Base-by-base conservation (phyloP, 768 basidiomycete species). In the Mycena chlorophos region DNA sequence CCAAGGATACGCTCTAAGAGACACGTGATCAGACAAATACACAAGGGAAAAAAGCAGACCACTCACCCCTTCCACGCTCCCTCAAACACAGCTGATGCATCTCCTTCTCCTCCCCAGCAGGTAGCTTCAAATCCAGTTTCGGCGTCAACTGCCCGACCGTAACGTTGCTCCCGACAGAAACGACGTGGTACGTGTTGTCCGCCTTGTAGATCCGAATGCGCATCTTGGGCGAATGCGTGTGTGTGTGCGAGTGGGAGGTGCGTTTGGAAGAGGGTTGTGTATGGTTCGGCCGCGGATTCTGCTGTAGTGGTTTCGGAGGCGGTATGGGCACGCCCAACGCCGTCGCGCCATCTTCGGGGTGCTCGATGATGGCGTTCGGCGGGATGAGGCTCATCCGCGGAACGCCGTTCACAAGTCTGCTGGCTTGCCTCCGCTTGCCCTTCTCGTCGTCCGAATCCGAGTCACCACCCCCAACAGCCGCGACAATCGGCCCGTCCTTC, bases 131-230 rank as follows among this genome's bases (percentile, higher is more conserved):
- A n/a, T 61, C 56, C 14, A 61, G 56, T 50, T 61, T 57, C 30
- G 60, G 60, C 46, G 52, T 61, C 14, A 61, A 53, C 45, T 52
- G 50, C 31, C 56, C 60, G 5, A 61, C 60, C 0, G 87, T 92
- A 10, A 86, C 82, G 17, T 74, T 70, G 45, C 88, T 72, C 1
- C 79, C 77, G 48, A 91, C 83, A 14, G 79, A 75, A 23, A 89
- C 80, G 53, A 89, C 81, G 54, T 89, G 86, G 66, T 85, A 91
- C 8, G 83, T 80, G 43, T 82, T 82, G 63, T 90, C 86, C 45
- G 82, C 80, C 17, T 87, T 81, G 66, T 92, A 89, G 54, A 97
- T 86, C 42, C 93, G 84, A 53, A 97, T 86, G 47, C 91, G 83
- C 55, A 96, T 83, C 56, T 75, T 78, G 63, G 84, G 87, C 25